Conservation (phyloP, 176 grass and related monocot species). For the Saccharum spontaneum region DNA sequence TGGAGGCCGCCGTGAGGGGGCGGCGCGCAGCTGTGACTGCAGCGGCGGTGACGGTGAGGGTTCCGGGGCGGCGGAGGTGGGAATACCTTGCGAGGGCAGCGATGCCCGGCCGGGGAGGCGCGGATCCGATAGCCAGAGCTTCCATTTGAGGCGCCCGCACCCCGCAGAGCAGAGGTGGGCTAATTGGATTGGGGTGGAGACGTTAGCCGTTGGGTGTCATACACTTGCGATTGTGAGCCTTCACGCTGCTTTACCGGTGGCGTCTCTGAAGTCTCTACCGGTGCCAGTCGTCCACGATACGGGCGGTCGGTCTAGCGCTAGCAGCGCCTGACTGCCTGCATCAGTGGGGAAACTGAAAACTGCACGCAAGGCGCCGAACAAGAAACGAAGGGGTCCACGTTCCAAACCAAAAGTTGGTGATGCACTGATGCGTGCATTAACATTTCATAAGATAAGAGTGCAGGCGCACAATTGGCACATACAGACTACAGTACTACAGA, state of each 20-base stretch:
- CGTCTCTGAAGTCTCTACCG: not conserved
- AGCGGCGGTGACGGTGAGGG: not conserved
- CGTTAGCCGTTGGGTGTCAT: slow-evolving; percentile 5
- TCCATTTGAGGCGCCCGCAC: slow-evolving; percentile 35
- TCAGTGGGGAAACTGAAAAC: not conserved
- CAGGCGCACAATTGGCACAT: not conserved
- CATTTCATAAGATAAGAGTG: not conserved
- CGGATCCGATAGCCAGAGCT: slow-evolving; percentile 31
- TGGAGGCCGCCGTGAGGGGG: slow-evolving; percentile 22
- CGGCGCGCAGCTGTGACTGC: not conserved
- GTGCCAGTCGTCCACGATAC: not conserved
- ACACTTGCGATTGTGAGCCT: not conserved
- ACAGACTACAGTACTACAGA: not conserved
- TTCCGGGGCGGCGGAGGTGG: slow-evolving; percentile 29
- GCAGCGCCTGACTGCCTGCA: not conserved
- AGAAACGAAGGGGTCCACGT: not conserved
- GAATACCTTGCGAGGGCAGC: slow-evolving; percentile 14
- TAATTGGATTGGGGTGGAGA: slow-evolving; percentile 18
- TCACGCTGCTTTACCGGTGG: too few relatives aligned
- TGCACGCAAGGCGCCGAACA: not conserved
- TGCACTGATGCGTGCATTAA: too few relatives aligned
- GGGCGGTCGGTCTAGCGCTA: not conserved
- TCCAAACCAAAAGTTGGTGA: not conserved
- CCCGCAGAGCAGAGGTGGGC: not conserved
- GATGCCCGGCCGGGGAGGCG: slow-evolving; percentile 39